A percentile compares a stretch with the other conserved stretches of the same genome.
Evolutionary conservation across 306 rosid species (phyloP).

Genomic region (Coriaria nepalensis): DNA sequence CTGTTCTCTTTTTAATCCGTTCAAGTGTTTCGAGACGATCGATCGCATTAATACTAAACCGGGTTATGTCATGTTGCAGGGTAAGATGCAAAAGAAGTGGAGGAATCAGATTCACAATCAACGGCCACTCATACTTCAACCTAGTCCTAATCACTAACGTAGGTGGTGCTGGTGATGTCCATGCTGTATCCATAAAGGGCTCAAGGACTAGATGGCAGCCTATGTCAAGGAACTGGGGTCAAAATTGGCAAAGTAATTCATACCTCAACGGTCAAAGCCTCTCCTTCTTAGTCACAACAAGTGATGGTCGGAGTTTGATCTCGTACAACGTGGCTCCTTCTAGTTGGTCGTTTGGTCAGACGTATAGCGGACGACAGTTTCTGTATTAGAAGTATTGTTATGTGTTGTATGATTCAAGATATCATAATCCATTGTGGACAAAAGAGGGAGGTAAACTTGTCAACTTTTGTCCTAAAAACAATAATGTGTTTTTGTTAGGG

Average conservation of each 20-base stretch:
- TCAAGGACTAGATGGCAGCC: constrained; percentile 58
- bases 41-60: too few species aligned
- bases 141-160: constrained; percentile 66
- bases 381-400: too few species aligned
- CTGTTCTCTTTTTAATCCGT: too few species aligned
- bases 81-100: constrained; percentile 62
- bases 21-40: too few species aligned
- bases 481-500: too few species aligned
- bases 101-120: constrained; percentile 62
- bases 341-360: constrained; percentile 64
- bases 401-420: too few species aligned
- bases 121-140: constrained; percentile 77
- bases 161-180: constrained; percentile 82
- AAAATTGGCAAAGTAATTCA: constrained; percentile 33
- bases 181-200: constrained; percentile 53
- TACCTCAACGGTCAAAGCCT: constrained; percentile 50
- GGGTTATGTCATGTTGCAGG: constrained; percentile 20
- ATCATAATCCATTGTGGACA: too few species aligned
- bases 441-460: too few species aligned
- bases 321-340: constrained; percentile 62
- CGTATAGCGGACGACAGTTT: constrained; percentile 58
- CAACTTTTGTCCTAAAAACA: too few species aligned
- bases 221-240: constrained; percentile 84
- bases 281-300: constrained; percentile 55
- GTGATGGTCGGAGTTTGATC: constrained; percentile 38